phyloP scores from a whole-genome alignment of 192 early-diverging fungal species.

The Chytriomyces hyalinus region DNA sequence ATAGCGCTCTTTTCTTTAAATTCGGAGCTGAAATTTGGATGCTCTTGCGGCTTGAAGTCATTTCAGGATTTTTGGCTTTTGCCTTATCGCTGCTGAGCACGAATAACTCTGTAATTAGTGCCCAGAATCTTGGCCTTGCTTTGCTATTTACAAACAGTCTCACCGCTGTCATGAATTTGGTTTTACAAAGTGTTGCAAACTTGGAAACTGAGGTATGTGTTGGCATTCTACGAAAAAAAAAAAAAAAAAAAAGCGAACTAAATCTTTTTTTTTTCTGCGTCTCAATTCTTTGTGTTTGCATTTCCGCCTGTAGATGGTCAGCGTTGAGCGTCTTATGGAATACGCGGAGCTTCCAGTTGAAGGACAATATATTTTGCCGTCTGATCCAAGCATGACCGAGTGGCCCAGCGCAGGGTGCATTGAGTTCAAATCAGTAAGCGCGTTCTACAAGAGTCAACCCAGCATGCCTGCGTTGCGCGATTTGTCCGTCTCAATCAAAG shows the following conservation, averaged over 20 bases:
- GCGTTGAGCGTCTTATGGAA: constrained; percentile 52
- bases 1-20: constrained; percentile 23
- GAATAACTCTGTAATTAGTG: background rate
- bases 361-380: constrained; percentile 29
- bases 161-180: constrained; percentile 22
- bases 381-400: constrained; percentile 37
- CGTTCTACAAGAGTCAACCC: constrained; percentile 45
- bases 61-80: constrained; percentile 14
- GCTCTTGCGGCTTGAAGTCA: constrained; percentile 5
- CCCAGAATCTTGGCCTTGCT: background rate
- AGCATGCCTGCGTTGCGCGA: constrained; percentile 42
- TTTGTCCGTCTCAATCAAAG: constrained; percentile 42
- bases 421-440: constrained; percentile 41
- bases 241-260: too few relatives aligned
- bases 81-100: constrained; percentile 2
- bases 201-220: constrained; percentile 20
- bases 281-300: background rate
- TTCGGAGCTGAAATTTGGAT: constrained; percentile 26
- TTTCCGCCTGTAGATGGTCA: constrained; percentile 52
- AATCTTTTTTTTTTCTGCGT: too few relatives aligned
- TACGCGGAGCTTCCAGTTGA: constrained; percentile 50
- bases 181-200: constrained; percentile 23
- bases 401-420: constrained; percentile 57
- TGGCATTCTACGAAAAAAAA: too few relatives aligned
- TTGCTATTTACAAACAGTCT: constrained; percentile 11